These are phyloP conservation scores for Jatropha multifida DNA, from an alignment of 441 rosid species.

Conservation along the genomic window DNA sequence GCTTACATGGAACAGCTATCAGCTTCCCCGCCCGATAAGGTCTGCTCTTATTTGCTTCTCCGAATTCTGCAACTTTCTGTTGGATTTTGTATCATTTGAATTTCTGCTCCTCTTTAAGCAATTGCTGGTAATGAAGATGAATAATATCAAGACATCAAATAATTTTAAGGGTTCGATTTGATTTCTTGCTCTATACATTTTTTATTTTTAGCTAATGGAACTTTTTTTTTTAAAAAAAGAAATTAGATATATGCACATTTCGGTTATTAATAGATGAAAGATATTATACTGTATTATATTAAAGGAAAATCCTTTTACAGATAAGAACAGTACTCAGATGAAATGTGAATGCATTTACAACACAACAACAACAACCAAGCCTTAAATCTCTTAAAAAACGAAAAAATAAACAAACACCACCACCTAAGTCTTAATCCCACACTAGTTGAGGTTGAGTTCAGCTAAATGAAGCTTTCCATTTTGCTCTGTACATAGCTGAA, in stretches of 20 bases:
- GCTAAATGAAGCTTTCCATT: no score
- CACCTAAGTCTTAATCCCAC: no score
- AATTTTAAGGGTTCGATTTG: background rate
- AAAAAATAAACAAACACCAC: no score
- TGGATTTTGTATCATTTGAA: background rate
- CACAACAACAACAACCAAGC: no score
- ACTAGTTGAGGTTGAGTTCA: no score
- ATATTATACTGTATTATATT: background rate
- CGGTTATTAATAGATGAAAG: background rate
- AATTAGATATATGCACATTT: no score
- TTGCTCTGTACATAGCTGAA: no score
- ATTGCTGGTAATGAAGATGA: background rate
- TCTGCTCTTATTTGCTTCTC: constrained; percentile 6
- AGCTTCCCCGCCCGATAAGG: constrained; percentile 87
- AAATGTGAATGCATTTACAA: background rate
- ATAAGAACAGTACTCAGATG: background rate
- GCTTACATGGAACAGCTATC: constrained; percentile 72
- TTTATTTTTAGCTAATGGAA: background rate
- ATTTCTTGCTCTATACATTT: background rate
- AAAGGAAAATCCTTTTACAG: background rate
- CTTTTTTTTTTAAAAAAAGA: no score
- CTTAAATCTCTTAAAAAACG: no score
- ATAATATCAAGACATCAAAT: background rate
- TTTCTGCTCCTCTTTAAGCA: background rate
- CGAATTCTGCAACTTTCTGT: background rate